Base-by-base conservation (phyloP, 192 early-diverging fungal genomes). In the Rhizoclosmatium sp. region DNA sequence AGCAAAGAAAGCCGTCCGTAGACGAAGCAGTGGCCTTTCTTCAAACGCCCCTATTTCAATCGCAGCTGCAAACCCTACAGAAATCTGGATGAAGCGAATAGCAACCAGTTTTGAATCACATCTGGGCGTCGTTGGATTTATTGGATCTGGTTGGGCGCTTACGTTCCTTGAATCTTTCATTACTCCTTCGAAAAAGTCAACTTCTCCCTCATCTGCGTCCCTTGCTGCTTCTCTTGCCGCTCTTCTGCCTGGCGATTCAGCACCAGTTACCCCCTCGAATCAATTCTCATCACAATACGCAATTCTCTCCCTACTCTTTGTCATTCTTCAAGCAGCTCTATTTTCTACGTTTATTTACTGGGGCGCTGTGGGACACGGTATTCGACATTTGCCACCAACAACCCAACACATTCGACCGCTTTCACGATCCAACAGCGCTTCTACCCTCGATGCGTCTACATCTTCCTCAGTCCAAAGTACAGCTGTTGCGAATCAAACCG, bases 101-200 rank as follows among this genome's bases (percentile, higher is more conserved):
- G 46, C 45, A 2, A 47, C 67, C 42, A 69, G 67, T 23, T 47
- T 69, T 44, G 67, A 69, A 69, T n/a, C 67, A 3, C 67, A 69
- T 5, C 2, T 69, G 31, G 67, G 67, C 14, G 46, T 69, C 10
- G 7, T 47, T 12, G 46, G 67, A 40, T 23, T 69, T 47, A 69
- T 69, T 69, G 42, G 14, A 23, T 44, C 45, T 47, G 46, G 42
- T 40, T 69, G 67, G 67, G 31, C 12, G 31, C 67, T 69, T 47
- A 31, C 14, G 16, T 69, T 69, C 2, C 44, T 69, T 16, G 67
- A 69, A 69, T 69, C 61, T 16, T 64, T 39, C 21, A 39, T 21
- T 9, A 64, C 21, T 19, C 40, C 12, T 21, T 10, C 61, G 21
- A 58, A 58, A 58, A 58, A 12, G 14, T 10, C 61, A 39, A 64